A percentile compares a stretch with the other conserved stretches of the same genome.
Evolutionary conservation across 495 filamentous ascomycete genomes (phyloP).

Genomic region (Podospora fimiseda): DNA sequence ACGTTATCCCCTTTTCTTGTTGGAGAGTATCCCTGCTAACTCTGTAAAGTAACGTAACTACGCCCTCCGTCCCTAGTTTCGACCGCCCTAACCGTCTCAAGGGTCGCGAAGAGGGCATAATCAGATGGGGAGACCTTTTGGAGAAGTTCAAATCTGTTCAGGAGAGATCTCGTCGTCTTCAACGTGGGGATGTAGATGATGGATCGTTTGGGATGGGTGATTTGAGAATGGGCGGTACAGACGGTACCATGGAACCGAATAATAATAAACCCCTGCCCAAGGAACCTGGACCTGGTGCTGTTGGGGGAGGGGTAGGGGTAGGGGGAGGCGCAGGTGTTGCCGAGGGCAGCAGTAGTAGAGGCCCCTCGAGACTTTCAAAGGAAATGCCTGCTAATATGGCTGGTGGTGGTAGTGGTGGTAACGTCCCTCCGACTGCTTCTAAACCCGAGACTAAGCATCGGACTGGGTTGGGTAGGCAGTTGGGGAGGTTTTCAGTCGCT

Average conservation of each 20-base stretch:
- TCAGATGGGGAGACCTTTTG: constrained; percentile 90
- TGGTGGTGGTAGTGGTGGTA: background rate
- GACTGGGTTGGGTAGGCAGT: constrained; percentile 58
- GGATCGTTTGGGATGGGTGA: constrained; percentile 31
- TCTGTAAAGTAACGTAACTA: constrained; percentile 38
- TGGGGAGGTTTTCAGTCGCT: constrained; percentile 64
- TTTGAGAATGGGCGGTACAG: constrained; percentile 33
- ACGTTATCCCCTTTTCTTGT: constrained; percentile 39
- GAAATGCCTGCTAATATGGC: background rate
- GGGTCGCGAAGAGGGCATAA: constrained; percentile 71
- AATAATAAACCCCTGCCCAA: constrained; percentile 29
- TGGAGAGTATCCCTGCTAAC: constrained; percentile 18
- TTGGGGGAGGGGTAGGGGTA: constrained; percentile 35
- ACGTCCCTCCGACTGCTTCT: constrained; percentile 19
- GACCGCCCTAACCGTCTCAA: constrained; percentile 81
- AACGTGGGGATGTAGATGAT: constrained; percentile 39
- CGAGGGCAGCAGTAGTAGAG: too few species aligned
- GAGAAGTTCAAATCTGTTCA: constrained; percentile 92
- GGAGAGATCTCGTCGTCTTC: constrained; percentile 58
- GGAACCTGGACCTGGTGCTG: constrained; percentile 20
- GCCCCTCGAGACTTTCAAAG: background rate
- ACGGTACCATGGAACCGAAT: constrained; percentile 31
- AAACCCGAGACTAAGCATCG: constrained; percentile 49
- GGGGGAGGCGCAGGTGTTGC: constrained; percentile 19
- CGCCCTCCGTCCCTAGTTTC: constrained; percentile 48